Evolutionary conservation across 1,139 yeast species (phyloP).

Genomic region (Diutina ranongensis): DNA sequence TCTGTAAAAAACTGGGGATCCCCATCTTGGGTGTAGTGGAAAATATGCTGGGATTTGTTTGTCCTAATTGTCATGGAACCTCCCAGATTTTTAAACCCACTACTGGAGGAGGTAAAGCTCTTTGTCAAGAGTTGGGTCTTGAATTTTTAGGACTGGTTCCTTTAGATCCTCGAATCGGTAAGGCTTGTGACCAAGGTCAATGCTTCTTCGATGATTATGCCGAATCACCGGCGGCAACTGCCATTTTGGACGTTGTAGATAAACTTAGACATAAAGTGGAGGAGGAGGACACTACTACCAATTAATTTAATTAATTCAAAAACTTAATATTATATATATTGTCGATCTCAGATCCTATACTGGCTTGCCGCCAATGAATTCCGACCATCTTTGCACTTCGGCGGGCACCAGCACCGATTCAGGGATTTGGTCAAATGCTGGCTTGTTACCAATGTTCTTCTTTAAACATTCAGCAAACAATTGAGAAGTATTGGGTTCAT

Average conservation of each 20-base stretch:
- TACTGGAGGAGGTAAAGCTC: constrained; percentile 87
- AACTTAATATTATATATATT: neutral
- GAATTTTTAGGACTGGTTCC: constrained; percentile 89
- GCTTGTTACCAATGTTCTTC: constrained; percentile 53
- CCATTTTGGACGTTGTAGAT: constrained; percentile 77
- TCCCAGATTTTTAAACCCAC: constrained; percentile 88
- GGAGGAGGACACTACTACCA: too few species aligned
- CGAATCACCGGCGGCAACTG: constrained; percentile 88
- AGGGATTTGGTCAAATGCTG: constrained; percentile 28
- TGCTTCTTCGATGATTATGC: constrained; percentile 76
- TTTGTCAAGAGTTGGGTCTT: constrained; percentile 68
- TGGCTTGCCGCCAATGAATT: constrained; percentile 86
- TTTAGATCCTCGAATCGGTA: constrained; percentile 88
- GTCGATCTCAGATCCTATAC: constrained; percentile 25
- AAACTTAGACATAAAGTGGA: constrained; percentile 38
- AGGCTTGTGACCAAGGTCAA: constrained; percentile 80
- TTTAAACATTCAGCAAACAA: constrained; percentile 79
- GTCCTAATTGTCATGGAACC: constrained; percentile 88
- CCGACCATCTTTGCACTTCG: constrained; percentile 95
- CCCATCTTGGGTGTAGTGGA: constrained; percentile 84
- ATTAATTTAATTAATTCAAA: too few species aligned
- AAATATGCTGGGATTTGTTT: constrained; percentile 97
- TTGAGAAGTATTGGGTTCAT: constrained; percentile 87
- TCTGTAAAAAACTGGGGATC: constrained; percentile 84
- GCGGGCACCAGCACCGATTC: constrained; percentile 51